A percentile compares a stretch with the other conserved stretches of the same genome.
phyloP scores from a whole-genome alignment of 1,284 basidiomycete genomes.

The Microbotryomycetes sp. region DNA sequence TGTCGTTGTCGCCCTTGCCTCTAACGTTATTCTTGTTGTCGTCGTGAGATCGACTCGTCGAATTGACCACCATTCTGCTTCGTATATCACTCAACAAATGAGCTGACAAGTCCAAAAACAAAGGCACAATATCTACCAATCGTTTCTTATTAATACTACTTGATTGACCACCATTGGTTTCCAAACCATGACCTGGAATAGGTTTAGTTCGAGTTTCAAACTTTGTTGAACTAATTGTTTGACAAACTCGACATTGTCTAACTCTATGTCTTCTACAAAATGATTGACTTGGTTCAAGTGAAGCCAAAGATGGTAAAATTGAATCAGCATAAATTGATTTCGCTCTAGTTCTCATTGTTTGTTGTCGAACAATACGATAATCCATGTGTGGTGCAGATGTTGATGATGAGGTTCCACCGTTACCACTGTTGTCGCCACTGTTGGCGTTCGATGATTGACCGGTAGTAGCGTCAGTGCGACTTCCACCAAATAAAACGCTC shows the following conservation, averaged over 20 bases:
- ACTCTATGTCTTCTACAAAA: slow-evolving; percentile 34
- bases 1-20: no score
- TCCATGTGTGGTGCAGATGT: slow-evolving; percentile 33
- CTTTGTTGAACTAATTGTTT: slow-evolving; percentile 3
- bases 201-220: slow-evolving; percentile 5
- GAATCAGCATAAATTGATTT: slow-evolving; percentile 24
- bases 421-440: background rate
- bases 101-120: slow-evolving; percentile 66
- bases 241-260: slow-evolving; percentile 23
- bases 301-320: slow-evolving; percentile 13
- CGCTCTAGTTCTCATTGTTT: slow-evolving; percentile 32
- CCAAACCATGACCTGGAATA: slow-evolving; percentile 24
- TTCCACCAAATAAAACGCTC: background rate
- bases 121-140: slow-evolving; percentile 59
- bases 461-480: background rate
- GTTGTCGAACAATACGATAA: slow-evolving; percentile 34
- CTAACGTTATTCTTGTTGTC: no score
- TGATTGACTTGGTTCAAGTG: background rate
- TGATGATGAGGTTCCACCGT: background rate
- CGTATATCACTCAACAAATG: slow-evolving; percentile 61
- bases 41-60: no score
- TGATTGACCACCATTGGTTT: background rate
- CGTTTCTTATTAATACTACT: slow-evolving; percentile 17
- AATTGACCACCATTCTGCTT: slow-evolving; percentile 48
- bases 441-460: slow-evolving; percentile 9